A percentile compares a stretch with the other conserved stretches of the same genome.
These are phyloP conservation scores for Setaria italica DNA, from an alignment of 202 grass and related monocot genomes.

Conservation along the genomic window DNA sequence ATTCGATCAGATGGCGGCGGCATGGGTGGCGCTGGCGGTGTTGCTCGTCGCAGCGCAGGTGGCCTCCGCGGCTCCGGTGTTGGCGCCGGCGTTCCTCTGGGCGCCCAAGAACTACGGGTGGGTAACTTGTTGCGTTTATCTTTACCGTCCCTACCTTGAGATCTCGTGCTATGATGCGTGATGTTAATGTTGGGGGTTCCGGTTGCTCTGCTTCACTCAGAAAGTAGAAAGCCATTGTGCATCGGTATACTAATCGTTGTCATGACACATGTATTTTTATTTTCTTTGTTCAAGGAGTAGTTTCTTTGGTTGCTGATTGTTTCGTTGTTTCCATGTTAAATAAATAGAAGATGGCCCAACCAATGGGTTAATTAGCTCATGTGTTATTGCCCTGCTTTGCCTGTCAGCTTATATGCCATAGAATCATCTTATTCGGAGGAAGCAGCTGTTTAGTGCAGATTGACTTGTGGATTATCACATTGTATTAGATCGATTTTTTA, in stretches of 20 bases:
- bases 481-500: background rate
- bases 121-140: constrained; percentile 40
- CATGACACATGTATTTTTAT: constrained; percentile 2
- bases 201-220: background rate
- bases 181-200: background rate
- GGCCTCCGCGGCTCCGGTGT: constrained; percentile 28
- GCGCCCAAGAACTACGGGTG: constrained; percentile 66
- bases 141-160: constrained; percentile 3
- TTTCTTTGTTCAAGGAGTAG: background rate
- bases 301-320: background rate
- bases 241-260: background rate
- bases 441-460: background rate
- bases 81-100: constrained; percentile 83
- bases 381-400: background rate
- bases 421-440: background rate
- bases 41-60: constrained; percentile 43
- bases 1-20: constrained; percentile 50
- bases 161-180: constrained; percentile 7
- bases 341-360: background rate
- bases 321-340: background rate
- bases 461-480: background rate
- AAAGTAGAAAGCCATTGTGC: background rate
- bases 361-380: background rate
- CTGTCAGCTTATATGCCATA: background rate
- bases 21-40: constrained; percentile 39